Evolutionary conservation across 805 yeast genomes (phyloP).

Genomic region (Lipomyces anomalus): DNA sequence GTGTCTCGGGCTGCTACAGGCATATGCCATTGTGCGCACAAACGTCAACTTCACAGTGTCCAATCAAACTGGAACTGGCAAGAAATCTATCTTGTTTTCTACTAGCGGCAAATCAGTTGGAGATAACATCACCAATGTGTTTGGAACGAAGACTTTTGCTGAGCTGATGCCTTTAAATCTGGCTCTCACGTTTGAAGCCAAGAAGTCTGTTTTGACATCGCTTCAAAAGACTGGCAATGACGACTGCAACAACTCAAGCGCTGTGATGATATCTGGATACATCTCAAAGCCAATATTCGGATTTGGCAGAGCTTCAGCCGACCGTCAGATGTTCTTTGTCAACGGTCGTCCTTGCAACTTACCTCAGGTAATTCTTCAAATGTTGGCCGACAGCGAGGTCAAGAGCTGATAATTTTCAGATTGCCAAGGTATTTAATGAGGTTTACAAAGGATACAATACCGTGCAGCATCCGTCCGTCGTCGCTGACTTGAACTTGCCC

Average conservation of each 20-base stretch:
- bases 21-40: constrained; percentile 58
- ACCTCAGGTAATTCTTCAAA: too few relatives aligned
- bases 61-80: constrained; percentile 36
- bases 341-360: constrained; percentile 70
- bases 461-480: constrained; percentile 65
- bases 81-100: constrained; percentile 50
- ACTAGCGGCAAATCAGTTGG: constrained; percentile 45
- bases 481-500: constrained; percentile 50
- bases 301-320: constrained; percentile 61
- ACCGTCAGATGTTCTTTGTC: constrained; percentile 68
- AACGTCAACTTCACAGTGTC: constrained; percentile 55
- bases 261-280: constrained; percentile 44
- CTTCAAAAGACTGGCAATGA: too few relatives aligned
- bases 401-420: too few relatives aligned
- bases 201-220: background rate
- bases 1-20: constrained; percentile 56
- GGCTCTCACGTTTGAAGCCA: constrained; percentile 1
- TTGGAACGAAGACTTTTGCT: constrained; percentile 59
- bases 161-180: constrained; percentile 52
- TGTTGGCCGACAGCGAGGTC: too few relatives aligned
- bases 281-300: constrained; percentile 79
- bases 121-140: constrained; percentile 60
- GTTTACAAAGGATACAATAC: constrained; percentile 65
- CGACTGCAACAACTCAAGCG: too few relatives aligned
- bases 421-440: constrained; percentile 62